Conservation (phyloP, 2,329 filamentous ascomycete genomes). For the Phyllosticta paracitricarpa region DNA sequence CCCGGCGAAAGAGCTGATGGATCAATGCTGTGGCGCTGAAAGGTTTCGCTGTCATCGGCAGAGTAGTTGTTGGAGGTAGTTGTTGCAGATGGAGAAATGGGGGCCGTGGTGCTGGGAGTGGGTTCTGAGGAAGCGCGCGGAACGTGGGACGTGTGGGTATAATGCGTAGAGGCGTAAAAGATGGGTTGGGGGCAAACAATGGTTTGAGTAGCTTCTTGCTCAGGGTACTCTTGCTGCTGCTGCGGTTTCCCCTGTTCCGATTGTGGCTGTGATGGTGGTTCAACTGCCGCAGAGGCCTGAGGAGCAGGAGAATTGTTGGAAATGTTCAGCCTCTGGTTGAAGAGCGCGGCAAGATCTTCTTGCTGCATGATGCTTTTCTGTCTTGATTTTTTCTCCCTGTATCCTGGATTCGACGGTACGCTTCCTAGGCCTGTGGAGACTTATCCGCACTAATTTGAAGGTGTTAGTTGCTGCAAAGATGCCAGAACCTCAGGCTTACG, state of each 20-base stretch:
- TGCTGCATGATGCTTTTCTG: constrained; percentile 51
- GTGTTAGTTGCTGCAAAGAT: constrained; percentile 14
- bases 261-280: constrained; percentile 6
- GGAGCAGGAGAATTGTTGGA: constrained; percentile 8
- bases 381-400: constrained; percentile 20
- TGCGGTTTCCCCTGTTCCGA: constrained; percentile 16
- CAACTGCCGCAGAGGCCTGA: constrained; percentile 9
- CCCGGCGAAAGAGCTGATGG: constrained; percentile 57
- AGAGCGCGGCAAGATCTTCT: constrained; percentile 73
- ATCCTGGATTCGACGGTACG: constrained; percentile 17
- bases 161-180: constrained; percentile 72
- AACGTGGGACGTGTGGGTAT: constrained; percentile 68
- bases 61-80: constrained; percentile 14
- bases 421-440: constrained; percentile 29
- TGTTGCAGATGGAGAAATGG: constrained; percentile 30
- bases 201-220: background rate
- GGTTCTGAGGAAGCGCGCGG: constrained; percentile 12
- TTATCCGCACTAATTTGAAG: constrained; percentile 31
- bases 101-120: constrained; percentile 4
- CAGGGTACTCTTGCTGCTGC: constrained; percentile 16
- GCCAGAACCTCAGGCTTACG: constrained; percentile 28
- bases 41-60: constrained; percentile 37
- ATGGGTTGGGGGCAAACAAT: constrained; percentile 37
- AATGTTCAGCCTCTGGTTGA: constrained; percentile 55
- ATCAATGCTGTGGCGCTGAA: constrained; percentile 60